A percentile compares a stretch with the other conserved stretches of the same genome.
Conservation (phyloP, 441 rosid genomes). For the Omphalea diandra region DNA sequence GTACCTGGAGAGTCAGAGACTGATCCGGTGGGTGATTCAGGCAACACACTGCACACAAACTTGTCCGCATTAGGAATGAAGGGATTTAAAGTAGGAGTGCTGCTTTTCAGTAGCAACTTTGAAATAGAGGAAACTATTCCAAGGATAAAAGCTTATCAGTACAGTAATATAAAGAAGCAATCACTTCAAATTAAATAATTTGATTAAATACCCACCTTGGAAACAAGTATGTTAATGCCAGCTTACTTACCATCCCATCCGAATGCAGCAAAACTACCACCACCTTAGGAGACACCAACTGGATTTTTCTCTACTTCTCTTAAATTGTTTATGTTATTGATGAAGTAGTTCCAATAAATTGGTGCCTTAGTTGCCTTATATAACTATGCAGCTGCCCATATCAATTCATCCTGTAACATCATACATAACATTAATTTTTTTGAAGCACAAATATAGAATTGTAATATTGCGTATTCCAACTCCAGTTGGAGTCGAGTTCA, state of each 20-base stretch:
- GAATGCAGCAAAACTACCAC: slow-evolving; percentile 72
- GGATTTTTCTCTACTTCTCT: slow-evolving; percentile 35
- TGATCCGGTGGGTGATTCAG: slow-evolving; percentile 56
- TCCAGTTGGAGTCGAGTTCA: too few relatives aligned
- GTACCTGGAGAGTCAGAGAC: slow-evolving; percentile 70
- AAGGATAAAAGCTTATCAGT: too few relatives aligned
- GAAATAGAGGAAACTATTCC: too few relatives aligned
- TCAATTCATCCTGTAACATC: slow-evolving; percentile 78
- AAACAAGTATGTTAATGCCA: slow-evolving; percentile 73
- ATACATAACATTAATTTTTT: slow-evolving; percentile 50
- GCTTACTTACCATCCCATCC: slow-evolving; percentile 94
- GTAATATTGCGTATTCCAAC: too few relatives aligned
- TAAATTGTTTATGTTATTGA: slow-evolving; percentile 34
- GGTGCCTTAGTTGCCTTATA: slow-evolving; percentile 61
- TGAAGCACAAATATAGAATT: too few relatives aligned
- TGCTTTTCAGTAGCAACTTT: slow-evolving; percentile 24
- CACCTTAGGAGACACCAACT: slow-evolving; percentile 45
- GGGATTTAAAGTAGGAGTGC: slow-evolving; percentile 8
- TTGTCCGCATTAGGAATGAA: slow-evolving; percentile 53
- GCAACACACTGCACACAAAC: slow-evolving; percentile 73
- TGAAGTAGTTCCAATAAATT: slow-evolving; percentile 48
- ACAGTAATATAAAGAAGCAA: too few relatives aligned
- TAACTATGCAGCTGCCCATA: slow-evolving; percentile 94
- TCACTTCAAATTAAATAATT: too few relatives aligned
- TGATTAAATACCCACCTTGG: too few relatives aligned